These are phyloP conservation scores for Globisporangium acanthophoron DNA, from an alignment of 352 stramenopile species.

Conservation along the genomic window DNA sequence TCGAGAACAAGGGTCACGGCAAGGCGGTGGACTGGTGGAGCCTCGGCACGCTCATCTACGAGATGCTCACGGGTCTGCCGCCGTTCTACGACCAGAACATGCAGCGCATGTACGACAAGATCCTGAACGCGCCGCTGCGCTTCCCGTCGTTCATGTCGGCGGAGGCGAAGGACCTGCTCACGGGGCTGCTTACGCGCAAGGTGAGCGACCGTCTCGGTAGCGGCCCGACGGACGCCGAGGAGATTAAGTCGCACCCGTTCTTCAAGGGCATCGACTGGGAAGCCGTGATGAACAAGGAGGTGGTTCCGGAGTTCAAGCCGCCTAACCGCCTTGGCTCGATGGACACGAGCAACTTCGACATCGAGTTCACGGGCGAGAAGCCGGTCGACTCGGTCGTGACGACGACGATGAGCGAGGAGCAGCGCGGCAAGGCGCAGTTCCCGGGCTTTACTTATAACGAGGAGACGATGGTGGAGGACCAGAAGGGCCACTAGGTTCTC, in stretches of 20 bases:
- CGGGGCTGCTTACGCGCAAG: constrained; percentile 82
- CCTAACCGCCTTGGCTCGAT: constrained; percentile 84
- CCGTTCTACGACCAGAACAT: constrained; percentile 95
- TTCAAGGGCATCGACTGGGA: constrained; percentile 93
- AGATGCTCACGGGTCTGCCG: constrained; percentile 90
- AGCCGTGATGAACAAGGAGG: constrained; percentile 80
- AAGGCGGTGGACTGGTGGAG: constrained; percentile 90
- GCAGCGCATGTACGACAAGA: constrained; percentile 94
- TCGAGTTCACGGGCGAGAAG: constrained; percentile 92
- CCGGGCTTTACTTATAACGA: constrained; percentile 88
- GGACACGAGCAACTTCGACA: constrained; percentile 93
- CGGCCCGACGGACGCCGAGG: constrained; percentile 80
- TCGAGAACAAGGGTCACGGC: constrained; percentile 92
- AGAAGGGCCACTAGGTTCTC: constrained; percentile 67
- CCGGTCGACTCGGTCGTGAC: constrained; percentile 88
- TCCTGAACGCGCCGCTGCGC: constrained; percentile 85
- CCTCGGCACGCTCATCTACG: constrained; percentile 92
- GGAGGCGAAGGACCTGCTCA: constrained; percentile 84
- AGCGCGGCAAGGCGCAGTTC: constrained; percentile 89
- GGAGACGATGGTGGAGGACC: constrained; percentile 82
- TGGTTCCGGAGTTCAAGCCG: constrained; percentile 90
- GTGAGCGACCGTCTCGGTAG: constrained; percentile 84
- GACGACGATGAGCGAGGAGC: constrained; percentile 87
- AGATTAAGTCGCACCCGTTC: constrained; percentile 93
- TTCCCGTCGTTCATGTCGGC: constrained; percentile 90